phyloP scores from a whole-genome alignment of 106 monocot species.

The Posidonia australis region DNA sequence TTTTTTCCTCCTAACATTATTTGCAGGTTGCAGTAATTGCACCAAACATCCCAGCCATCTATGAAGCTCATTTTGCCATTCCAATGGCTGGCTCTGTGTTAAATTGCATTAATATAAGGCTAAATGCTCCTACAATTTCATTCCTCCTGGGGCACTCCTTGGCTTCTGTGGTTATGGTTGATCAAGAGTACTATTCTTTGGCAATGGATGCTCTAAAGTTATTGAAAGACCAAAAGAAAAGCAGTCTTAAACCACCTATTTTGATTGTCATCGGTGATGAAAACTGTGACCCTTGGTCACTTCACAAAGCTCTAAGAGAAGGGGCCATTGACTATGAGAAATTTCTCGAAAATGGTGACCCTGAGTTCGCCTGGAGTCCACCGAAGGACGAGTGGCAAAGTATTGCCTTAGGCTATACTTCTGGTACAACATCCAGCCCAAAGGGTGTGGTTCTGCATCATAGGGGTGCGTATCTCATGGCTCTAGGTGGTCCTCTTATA shows the following conservation, averaged over 20 bases:
- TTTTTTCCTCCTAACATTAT: no score
- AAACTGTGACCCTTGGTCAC: conserved; percentile 39
- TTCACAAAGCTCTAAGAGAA: conserved; percentile 50
- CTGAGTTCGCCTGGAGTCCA: conserved; percentile 60
- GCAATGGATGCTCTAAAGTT: conserved; percentile 63
- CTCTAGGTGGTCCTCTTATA: conserved; percentile 57
- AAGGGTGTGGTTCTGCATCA: conserved; percentile 95
- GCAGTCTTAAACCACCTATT: conserved; percentile 38
- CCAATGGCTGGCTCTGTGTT: conserved; percentile 90
- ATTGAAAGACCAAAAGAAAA: conserved; percentile 33
- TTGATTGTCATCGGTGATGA: conserved; percentile 79
- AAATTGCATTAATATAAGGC: conserved; percentile 66
- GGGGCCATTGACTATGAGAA: conserved; percentile 86
- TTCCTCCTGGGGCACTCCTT: conserved; percentile 81
- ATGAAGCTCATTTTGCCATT: conserved; percentile 93
- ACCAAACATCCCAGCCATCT: conserved; percentile 81
- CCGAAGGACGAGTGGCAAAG: conserved; percentile 97
- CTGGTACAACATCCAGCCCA: conserved; percentile 89
- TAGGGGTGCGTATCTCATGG: conserved; percentile 91
- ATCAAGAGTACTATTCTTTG: conserved; percentile 71
- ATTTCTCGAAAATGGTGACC: conserved; percentile 72
- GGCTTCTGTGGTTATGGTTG: conserved; percentile 65
- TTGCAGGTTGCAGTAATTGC: conserved; percentile 88
- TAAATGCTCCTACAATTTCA: conserved; percentile 69
- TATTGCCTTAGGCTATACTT: conserved; percentile 89